Evolutionary conservation across 2,329 filamentous ascomycete genomes (phyloP).

Genomic region (Cytospora piceicola): DNA sequence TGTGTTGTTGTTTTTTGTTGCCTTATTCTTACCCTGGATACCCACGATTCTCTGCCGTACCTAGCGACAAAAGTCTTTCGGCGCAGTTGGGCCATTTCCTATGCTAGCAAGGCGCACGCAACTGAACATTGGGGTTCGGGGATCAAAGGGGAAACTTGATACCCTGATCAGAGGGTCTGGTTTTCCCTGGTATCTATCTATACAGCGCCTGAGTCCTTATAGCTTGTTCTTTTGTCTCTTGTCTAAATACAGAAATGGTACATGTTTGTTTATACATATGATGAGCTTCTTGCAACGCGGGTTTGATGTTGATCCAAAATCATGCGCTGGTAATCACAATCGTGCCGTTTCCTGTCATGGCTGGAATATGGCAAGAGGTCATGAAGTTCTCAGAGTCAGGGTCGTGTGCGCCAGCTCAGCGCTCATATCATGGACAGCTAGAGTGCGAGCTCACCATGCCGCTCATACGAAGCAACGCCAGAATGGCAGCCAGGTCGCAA

Average conservation of each 20-base stretch:
- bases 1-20: background rate
- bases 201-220: slow-evolving; percentile 30
- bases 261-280: slow-evolving; percentile 20
- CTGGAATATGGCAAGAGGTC: background rate
- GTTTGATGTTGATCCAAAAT: background rate
- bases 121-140: slow-evolving; percentile 18
- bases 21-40: slow-evolving; percentile 2
- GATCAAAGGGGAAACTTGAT: slow-evolving; percentile 2
- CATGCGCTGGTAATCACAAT: background rate
- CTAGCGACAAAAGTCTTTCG: slow-evolving; percentile 10
- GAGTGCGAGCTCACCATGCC: background rate
- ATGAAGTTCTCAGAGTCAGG: background rate
- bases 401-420: background rate
- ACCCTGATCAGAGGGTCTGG: slow-evolving; percentile 11
- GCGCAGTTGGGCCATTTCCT: slow-evolving; percentile 4
- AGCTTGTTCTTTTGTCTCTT: slow-evolving; percentile 19
- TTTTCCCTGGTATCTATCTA: slow-evolving; percentile 35
- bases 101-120: slow-evolving; percentile 23
- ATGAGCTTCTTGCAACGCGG: background rate
- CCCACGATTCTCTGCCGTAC: slow-evolving; percentile 16
- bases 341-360: background rate
- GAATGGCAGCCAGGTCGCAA: background rate
- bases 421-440: background rate
- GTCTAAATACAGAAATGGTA: slow-evolving; percentile 27
- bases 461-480: background rate